Base-by-base conservation (phyloP, 2,329 filamentous ascomycete genomes). In the Ramularia collo-cygni region DNA sequence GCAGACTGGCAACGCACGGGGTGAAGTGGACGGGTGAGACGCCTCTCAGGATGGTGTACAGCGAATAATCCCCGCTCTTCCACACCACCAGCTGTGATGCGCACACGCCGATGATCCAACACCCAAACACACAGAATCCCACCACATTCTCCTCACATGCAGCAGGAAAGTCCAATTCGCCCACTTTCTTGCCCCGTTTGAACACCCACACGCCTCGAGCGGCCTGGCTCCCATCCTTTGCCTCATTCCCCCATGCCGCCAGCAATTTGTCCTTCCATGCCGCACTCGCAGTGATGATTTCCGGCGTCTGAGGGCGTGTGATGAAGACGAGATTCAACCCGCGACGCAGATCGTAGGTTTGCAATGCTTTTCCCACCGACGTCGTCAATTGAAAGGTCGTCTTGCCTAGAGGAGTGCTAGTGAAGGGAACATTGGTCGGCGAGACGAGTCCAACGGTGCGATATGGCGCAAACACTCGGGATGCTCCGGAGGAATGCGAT, bases 351-450 rank as follows among this genome's bases (percentile, higher is more conserved):
- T 98, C 92, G 68, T 98, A 98, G 0, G 92, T 98, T 65, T 98
- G 92, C 33, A 98, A 75, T 43, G 83, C 86, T 56, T 81, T 78
- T 47, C 90, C 92, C 46, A 93, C 85, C 0, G 87, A 96, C 19
- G 92, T 98, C 24, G 92, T 96, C 64, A 98, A 87, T 63, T 98
- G 92, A 60, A 95, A 98, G 3, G 88, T 94, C 1, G 86, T 90
- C 66, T 94, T 95, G 42, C 92, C 92, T 12, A 95, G 72, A 1
- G 90, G 85, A 21, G 93, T 76, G 4, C 84, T 83, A 2, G 90
- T 89, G 59, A 98, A 96, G 0, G 92, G 90, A 0, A 95, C 87
- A 35, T 73, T 67, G 2, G 90, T 95, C 1, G 92, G 87, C 4
- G 92, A 95, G 2, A 98, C 87, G 21, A 98, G 74, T 12, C 92